These are phyloP conservation scores for Dictyostelium intermedium DNA, from an alignment of 78 protist species.

Conservation along the genomic window DNA sequence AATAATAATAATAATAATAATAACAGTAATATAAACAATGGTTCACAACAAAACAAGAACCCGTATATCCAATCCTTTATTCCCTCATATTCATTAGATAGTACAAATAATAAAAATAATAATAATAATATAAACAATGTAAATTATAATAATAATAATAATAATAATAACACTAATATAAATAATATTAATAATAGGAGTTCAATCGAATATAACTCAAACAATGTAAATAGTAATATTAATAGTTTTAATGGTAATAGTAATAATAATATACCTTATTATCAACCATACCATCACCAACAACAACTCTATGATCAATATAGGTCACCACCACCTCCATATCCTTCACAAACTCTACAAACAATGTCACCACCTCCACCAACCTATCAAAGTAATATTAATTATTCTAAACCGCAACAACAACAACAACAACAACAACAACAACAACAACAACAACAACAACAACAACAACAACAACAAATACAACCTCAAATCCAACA, in stretches of 20 bases:
- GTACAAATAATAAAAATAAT: not conserved
- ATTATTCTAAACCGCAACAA: not conserved
- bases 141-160: not conserved
- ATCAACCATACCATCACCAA: not conserved
- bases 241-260: not conserved
- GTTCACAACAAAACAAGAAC: not conserved
- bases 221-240: not conserved
- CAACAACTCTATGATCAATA: not conserved
- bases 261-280: not conserved
- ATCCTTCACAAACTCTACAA: not conserved
- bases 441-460: not conserved
- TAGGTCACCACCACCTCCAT: not conserved
- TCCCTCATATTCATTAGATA: not conserved
- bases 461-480: not conserved
- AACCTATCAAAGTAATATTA: not conserved
- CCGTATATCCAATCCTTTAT: not conserved
- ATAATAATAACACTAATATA: not conserved
- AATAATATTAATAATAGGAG: not conserved
- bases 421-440: not conserved
- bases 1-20: not conserved
- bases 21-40: too few species aligned
- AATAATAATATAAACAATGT: not conserved
- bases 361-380: not conserved
- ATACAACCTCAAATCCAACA: not conserved
- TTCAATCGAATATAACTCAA: not conserved